Base-by-base conservation (phyloP, 768 basidiomycete genomes). In the Ramaria rubella region DNA sequence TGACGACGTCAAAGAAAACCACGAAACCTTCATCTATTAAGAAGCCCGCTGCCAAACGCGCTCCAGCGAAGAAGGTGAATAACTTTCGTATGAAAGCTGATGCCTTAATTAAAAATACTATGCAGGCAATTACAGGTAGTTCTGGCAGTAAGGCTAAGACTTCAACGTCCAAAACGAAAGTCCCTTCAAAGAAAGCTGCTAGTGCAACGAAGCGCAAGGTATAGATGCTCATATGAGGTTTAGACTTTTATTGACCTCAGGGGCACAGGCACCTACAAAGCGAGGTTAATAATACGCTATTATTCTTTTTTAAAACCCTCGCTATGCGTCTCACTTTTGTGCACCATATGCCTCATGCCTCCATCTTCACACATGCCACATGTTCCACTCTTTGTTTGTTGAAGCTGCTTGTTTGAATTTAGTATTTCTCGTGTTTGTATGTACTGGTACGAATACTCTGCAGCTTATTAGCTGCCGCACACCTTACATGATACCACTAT, bases 31-130 rank as follows among this genome's bases (percentile, higher is more conserved):
- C 59, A 5, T 11, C 55, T 23, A 21, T 33, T 21, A 56, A 56
- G 45, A 56, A 56, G 27, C 11, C 71, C 6, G 60, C 74, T 36
- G 70, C 79, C 43, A 81, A 78, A 67, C 74, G 81, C 33, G 81
- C 76, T 30, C 45, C 75, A 1, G 81, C 78, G 8, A 88, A 87
- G 77, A 88, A 86, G 80, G 83, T 83, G 43, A 36, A 63, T 59
- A 1, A 21, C 11, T 38, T 34, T 2, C 11, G n/a, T 8, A 24
- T 48, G n/a, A 45, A 17, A 19, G 49, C 58, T 36, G 14, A 3
- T 34, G 49, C 7, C 43, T 14, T 12, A 12, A 17, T 2, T 48
- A 48, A 48, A 30, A 24, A 24, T 14, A 24, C n/a, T 27, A 21
- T 61, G 27, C 26, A 85, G 83, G 73, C 75, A 61, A 72, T 77